phyloP scores from a whole-genome alignment of 345 rosid genomes.

The Triadica sebifera region DNA sequence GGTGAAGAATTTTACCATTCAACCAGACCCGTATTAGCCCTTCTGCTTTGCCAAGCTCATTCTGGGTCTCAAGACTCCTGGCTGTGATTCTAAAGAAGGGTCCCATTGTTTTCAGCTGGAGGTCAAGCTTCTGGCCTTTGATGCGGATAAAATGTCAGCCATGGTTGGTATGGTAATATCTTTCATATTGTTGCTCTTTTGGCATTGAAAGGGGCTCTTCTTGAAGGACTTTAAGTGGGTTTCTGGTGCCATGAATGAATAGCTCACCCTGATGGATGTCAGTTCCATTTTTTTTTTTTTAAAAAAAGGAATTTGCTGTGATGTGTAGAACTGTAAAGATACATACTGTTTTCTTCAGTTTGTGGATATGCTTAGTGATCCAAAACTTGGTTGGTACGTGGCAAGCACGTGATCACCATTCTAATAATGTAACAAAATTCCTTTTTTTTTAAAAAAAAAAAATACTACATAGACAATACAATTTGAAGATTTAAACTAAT shows the following conservation, averaged over 20 bases:
- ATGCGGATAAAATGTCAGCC: slow-evolving; percentile 61
- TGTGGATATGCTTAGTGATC: neutral
- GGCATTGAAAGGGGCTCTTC: neutral
- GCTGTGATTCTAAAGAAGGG: slow-evolving; percentile 85
- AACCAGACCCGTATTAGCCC: slow-evolving; percentile 74
- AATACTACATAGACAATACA: too few species aligned
- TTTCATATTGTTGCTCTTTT: neutral
- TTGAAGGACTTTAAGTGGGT: neutral
- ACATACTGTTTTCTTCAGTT: neutral
- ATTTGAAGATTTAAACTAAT: too few species aligned
- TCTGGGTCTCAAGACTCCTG: slow-evolving; percentile 46
- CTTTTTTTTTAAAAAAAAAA: too few species aligned
- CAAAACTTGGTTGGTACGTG: slow-evolving; percentile 6
- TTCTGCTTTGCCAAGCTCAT: slow-evolving; percentile 74
- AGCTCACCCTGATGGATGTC: neutral
- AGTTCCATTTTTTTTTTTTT: slow-evolving; percentile 18
- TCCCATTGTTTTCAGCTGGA: slow-evolving; percentile 64
- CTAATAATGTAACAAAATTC: neutral
- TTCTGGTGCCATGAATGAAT: neutral
- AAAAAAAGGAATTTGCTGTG: neutral
- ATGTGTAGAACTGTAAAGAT: neutral
- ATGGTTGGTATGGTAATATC: slow-evolving; percentile 52
- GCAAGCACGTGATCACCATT: slow-evolving; percentile 3
- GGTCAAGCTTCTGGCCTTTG: slow-evolving; percentile 73
- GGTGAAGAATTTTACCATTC: slow-evolving; percentile 71